Conservation (phyloP, 2,329 filamentous ascomycete genomes). For the Berkeleyomyces rouxiae region DNA sequence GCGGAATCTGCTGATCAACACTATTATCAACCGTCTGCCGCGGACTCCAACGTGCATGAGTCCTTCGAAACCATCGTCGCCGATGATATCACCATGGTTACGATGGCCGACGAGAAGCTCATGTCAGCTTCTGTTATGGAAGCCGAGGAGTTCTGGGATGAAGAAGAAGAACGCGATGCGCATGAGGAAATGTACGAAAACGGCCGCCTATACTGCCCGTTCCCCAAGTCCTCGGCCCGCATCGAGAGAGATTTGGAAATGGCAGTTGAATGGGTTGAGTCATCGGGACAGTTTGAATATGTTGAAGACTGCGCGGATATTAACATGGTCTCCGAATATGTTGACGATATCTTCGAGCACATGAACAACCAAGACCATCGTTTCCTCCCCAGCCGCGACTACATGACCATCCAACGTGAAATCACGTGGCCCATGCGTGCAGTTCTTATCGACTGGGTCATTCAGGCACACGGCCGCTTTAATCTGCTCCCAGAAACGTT, state of each 20-base stretch:
- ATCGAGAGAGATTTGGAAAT: conserved; percentile 55
- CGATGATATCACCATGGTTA: neutral
- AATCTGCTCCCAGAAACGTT: conserved; percentile 82
- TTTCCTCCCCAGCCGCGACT: conserved; percentile 76
- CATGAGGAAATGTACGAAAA: conserved; percentile 41
- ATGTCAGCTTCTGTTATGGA: conserved; percentile 14
- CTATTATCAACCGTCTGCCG: neutral
- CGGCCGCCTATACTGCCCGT: conserved; percentile 46
- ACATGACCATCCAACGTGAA: conserved; percentile 95
- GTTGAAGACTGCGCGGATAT: conserved; percentile 94
- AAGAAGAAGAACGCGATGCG: conserved; percentile 47
- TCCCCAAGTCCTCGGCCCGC: conserved; percentile 53
- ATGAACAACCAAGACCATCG: conserved; percentile 16
- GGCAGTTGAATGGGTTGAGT: conserved; percentile 49
- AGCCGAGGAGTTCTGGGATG: conserved; percentile 66
- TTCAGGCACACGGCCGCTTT: conserved; percentile 90
- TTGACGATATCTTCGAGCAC: conserved; percentile 69
- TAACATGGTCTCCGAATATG: conserved; percentile 95
- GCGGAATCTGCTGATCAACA: neutral
- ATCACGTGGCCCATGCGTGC: conserved; percentile 98
- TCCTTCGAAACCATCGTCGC: neutral
- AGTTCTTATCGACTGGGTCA: conserved; percentile 93
- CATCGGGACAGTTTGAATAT: conserved; percentile 45
- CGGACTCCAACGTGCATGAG: neutral
- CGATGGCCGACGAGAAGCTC: conserved; percentile 5